Evolutionary conservation across 176 grass and related monocot genomes (phyloP), one percentile per base, ranked within the genome.

Genomic region (Eleusine coracana): DNA sequence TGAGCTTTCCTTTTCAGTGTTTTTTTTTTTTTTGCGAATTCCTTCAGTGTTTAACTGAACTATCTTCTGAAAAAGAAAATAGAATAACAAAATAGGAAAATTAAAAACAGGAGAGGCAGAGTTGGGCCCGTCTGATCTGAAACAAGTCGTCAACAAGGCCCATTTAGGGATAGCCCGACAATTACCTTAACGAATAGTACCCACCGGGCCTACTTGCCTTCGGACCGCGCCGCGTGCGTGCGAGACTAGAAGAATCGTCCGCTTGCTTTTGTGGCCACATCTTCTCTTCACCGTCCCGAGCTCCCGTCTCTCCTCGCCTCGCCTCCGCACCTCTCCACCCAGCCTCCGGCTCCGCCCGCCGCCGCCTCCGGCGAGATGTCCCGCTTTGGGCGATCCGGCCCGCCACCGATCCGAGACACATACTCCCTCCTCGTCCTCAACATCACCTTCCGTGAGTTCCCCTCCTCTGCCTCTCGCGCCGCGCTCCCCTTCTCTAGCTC

Each of bases 391-490:
- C 88, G 96, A 62, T 98, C 91, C 9, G 96, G 96, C 21, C 96
- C 96, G 40, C 93, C 96, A 37, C 87, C 86, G 62, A 96, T 98
- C 69, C 92, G 52, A 64, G 93, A 95, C 69, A 95, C 87, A 49
- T 98, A 88, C 77, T 98, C 96, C 17, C 96, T 98, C 60, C 96
- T 98, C 82, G 96, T 98, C 51, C 96, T 98, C 42, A 95, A 98
- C 83, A 91, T 98, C 82, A 91, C 86, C 86, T 98, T 98, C 82
- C 96, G 93, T 98, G 41, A 59, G 74, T 63, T 27, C 10, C 27
- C 60, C 36, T 14, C 60, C 60, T 25, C 60, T 29, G 25, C 3
- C 60, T 55, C n/a, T 48, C 66, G 7, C 27, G 10, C 55, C 16
- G 18, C 45, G 17, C n/a, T 70, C 48, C 70, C 14, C 21, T 64